Conservation (phyloP, 345 rosid genomes). For the Linum trigynum region DNA sequence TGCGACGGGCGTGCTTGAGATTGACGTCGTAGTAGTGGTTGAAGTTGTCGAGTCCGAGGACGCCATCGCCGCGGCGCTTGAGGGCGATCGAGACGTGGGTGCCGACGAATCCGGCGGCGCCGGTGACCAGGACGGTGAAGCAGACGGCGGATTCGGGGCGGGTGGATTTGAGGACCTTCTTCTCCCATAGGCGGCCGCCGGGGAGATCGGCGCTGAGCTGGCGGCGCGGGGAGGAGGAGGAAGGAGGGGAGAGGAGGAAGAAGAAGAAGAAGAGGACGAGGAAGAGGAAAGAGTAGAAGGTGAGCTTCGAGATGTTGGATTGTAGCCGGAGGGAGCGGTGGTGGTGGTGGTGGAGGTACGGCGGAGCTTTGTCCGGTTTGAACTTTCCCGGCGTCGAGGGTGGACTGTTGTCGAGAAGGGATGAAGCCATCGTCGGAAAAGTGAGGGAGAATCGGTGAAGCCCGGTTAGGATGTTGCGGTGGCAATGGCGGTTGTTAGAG, state of each 20-base stretch:
- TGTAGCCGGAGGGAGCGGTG: conserved; percentile 33
- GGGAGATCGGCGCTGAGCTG: conserved; percentile 23
- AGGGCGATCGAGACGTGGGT: conserved; percentile 49
- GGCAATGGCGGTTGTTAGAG: background rate
- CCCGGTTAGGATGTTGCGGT: background rate
- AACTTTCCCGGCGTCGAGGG: conserved; percentile 63
- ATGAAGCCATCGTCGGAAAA: background rate
- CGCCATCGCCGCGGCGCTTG: conserved; percentile 64
- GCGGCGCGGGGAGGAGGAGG: conserved; percentile 25
- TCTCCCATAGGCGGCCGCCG: conserved; percentile 43
- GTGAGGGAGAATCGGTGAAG: background rate
- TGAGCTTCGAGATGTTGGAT: conserved; percentile 35
- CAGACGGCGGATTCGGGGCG: conserved; percentile 30
- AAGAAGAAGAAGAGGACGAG: conserved; percentile 37
- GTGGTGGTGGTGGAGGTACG: conserved; percentile 23
- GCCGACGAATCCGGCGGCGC: conserved; percentile 80
- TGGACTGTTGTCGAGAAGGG: conserved; percentile 34
- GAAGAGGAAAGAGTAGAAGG: conserved; percentile 39
- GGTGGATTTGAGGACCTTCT: conserved; percentile 42
- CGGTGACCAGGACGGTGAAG: conserved; percentile 55
- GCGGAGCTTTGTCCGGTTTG: conserved; percentile 42
- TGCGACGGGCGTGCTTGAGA: conserved; percentile 51
- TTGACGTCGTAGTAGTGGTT: conserved; percentile 47
- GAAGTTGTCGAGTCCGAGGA: conserved; percentile 66
- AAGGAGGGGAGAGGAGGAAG: conserved; percentile 22